Base-by-base conservation (phyloP, 2,329 filamentous ascomycete genomes). In the Pseudocercospora musae region DNA sequence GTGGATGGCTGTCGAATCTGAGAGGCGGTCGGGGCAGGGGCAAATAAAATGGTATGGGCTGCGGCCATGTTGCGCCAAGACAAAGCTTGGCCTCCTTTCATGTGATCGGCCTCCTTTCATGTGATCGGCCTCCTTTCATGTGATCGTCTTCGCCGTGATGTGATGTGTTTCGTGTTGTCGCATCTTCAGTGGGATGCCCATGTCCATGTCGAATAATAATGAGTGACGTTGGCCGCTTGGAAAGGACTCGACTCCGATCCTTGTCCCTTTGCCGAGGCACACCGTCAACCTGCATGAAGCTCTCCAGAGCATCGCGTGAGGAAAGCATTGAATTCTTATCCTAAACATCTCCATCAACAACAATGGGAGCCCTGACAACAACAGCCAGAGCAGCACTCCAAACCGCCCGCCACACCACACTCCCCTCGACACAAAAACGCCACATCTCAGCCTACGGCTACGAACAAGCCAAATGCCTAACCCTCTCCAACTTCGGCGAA, bases 381-480 rank as follows among this genome's bases (percentile, higher is more conserved):
- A 31, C 57, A 18, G 37, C 48, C 44, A 61, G 57, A 56, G 57
- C 59, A 29, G 54, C 64, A n/a, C 18, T 20, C 29, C 20, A 50
- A 29, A 44, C 7, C 59, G 9, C 54, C 5, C 56, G 56, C 23
- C 57, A 31, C 2, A 21, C 37, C 29, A 20, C 20, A 33, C 21
- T 23, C 33, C 31, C 60, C 52, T 44, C 61, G 49, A 29, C 61
- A 31, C 72, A 72, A 57, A 56, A 61, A n/a, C 80, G 83, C 64
- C 71, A 66, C 69, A 82, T 84, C 68, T 84, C 82, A 46, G 82
- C 81, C 21, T 93, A 91, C 74, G 91, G 91, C 71, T 95, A 95
- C 78, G 91, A 89, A 46, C 90, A 94, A 78, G 88, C 90, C 67
- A 93, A 92, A 80, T 85, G 89, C n/a, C 85, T 95, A 68, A 86